Base-by-base conservation (phyloP, 441 rosid genomes). In the Erodium texanum region DNA sequence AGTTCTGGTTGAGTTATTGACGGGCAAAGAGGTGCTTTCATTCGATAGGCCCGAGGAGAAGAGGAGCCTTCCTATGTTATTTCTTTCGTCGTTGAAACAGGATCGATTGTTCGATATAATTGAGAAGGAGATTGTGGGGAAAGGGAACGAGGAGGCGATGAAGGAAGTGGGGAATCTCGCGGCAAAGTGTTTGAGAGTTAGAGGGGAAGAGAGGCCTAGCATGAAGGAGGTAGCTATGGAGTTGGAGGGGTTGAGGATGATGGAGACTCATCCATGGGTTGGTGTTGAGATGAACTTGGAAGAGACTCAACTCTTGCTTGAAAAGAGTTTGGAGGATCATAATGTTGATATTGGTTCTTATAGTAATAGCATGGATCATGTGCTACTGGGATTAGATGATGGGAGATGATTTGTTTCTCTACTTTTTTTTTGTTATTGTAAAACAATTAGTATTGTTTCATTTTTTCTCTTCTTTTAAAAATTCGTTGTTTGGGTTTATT, bases 161-260 rank as follows among this genome's bases (percentile, higher is more conserved):
- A 62, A 0, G 2, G n/a, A 62, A 23, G 64, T 72, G 2, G 58
- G 38, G 7, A 7, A 59, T 48, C 10, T 67, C 8, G 75, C 59
- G 7, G 12, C 20, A n/a, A 48, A 62, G 22, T 72, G 75, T 32
- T 34, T 72, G 50, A 62, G 11, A 63, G 20, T 72, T 10, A 67
- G 50, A 8, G 75, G 68, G 0, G 65, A 67, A 8, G 75, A 67
- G 15, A 67, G 75, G 19, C 71, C 68, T 8, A 38, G 10, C 61
- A 72, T 67, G 68, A 72, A 67, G 54, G 71, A 72, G 24, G 71
- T 72, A 1, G 68, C 75, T 12, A 27, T 16, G 62, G 71, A 73
- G 48, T 23, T 73, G 3, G 75, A 67, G 75, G 29, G 64, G 5
- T 16, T 72, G 6, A 62, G 70, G 36, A 24, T 23, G 66, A 23